Evolutionary conservation across 2,329 filamentous ascomycete species (phyloP).

Genomic region (Fusarium tjaetaba): DNA sequence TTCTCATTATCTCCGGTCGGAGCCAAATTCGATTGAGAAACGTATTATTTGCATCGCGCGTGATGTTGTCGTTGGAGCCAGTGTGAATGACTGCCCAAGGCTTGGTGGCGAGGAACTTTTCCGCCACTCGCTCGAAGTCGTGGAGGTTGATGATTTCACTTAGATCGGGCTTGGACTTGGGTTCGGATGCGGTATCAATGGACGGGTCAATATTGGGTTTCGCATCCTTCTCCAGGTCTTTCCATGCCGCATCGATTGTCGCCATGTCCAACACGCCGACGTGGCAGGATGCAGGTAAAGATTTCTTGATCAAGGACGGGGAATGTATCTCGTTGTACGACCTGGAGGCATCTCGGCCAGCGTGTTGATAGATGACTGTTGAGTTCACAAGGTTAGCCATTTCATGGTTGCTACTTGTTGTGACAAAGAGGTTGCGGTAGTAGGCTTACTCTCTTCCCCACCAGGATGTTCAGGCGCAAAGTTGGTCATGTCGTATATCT

Average conservation of each 20-base stretch:
- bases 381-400: neutral
- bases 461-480: neutral
- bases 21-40: neutral
- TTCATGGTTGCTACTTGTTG: neutral
- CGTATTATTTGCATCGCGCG: neutral
- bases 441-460: neutral
- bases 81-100: neutral
- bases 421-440: neutral
- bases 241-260: neutral
- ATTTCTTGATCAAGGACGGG: neutral
- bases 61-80: neutral
- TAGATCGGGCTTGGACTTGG: neutral
- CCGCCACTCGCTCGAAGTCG: neutral
- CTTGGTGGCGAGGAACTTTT: neutral
- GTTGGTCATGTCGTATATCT: neutral
- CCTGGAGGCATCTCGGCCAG: neutral
- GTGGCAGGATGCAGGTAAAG: neutral
- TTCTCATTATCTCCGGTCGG: neutral
- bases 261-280: neutral
- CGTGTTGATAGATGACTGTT: neutral
- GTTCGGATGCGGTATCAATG: rapidly evolving
- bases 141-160: neutral
- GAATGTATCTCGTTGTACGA: neutral
- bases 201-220: rapidly evolving
- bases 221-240: too few species aligned